These are phyloP conservation scores for Tinospora cordifolia DNA, from an alignment of 164 flowering plant species.

Conservation along the genomic window DNA sequence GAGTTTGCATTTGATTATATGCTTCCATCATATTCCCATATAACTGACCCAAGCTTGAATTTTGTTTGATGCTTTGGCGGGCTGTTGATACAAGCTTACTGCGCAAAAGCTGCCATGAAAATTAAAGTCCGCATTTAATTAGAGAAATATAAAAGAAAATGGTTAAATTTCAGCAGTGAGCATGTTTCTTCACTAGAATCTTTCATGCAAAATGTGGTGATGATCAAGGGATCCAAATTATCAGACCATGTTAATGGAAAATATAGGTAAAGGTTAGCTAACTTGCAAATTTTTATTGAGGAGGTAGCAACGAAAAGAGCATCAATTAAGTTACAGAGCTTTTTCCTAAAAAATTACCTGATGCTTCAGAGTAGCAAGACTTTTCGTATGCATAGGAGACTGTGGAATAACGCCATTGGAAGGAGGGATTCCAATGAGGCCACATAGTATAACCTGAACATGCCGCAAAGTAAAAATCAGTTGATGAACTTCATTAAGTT, in stretches of 20 bases:
- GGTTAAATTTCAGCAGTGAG: not conserved
- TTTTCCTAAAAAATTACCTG: slow-evolving; percentile 41
- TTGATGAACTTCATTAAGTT: not conserved
- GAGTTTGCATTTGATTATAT: slow-evolving; percentile 88
- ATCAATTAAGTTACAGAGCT: not conserved
- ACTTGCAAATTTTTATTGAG: not conserved
- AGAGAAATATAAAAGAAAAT: not conserved
- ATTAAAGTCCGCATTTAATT: not conserved
- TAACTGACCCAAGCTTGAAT: slow-evolving; percentile 69
- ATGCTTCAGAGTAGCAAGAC: slow-evolving; percentile 88
- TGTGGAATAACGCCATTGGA: slow-evolving; percentile 97
- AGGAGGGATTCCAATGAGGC: slow-evolving; percentile 92
- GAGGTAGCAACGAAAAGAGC: not conserved
- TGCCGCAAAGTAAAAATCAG: not conserved
- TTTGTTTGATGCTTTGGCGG: slow-evolving; percentile 57
- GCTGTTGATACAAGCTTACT: slow-evolving; percentile 79
- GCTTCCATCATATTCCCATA: slow-evolving; percentile 84
- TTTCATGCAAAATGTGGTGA: not conserved
- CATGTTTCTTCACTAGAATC: not conserved
- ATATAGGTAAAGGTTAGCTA: not conserved
- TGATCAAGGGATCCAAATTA: not conserved
- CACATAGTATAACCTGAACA: slow-evolving; percentile 64
- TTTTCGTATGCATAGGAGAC: slow-evolving; percentile 98
- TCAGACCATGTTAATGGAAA: not conserved
- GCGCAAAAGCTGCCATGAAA: slow-evolving; percentile 57